These are phyloP conservation scores for Salix arbutifolia DNA, from an alignment of 345 rosid species.

Conservation along the genomic window DNA sequence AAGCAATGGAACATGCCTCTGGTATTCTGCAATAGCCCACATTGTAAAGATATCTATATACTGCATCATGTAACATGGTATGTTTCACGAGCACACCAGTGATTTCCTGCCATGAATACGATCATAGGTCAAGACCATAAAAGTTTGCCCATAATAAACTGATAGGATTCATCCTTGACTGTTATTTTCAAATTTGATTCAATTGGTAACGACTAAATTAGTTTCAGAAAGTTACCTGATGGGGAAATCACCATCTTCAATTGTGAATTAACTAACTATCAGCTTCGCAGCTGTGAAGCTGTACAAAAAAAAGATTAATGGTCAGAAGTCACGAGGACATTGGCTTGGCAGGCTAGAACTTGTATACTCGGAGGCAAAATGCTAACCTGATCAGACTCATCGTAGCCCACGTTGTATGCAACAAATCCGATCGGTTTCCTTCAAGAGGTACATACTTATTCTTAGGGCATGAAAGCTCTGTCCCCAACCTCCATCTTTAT, in stretches of 20 bases:
- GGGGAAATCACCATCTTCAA: constrained; percentile 42
- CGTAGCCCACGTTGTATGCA: no score
- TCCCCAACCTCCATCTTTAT: no score
- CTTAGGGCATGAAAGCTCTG: no score
- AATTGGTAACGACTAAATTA: no score
- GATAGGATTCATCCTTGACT: no score
- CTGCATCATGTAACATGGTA: constrained; percentile 70
- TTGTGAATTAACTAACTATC: constrained; percentile 28
- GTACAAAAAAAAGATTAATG: constrained; percentile 6
- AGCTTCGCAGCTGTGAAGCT: constrained; percentile 39
- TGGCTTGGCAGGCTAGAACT: neutral
- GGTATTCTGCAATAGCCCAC: constrained; percentile 71
- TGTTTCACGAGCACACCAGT: constrained; percentile 70
- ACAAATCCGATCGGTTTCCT: no score
- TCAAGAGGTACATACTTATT: no score
- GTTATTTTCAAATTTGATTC: no score
- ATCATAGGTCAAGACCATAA: neutral
- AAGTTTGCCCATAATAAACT: neutral
- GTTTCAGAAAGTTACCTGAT: constrained; percentile 24
- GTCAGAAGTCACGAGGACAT: neutral
- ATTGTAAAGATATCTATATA: constrained; percentile 61
- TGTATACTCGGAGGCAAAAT: no score
- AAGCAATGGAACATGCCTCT: constrained; percentile 15
- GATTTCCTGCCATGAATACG: constrained; percentile 43
- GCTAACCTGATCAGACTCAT: no score